Evolutionary conservation across 108 stramenopile species (phyloP), one percentile per base, ranked within the genome.

Genomic region (Cyclostephanos tholiformis): DNA sequence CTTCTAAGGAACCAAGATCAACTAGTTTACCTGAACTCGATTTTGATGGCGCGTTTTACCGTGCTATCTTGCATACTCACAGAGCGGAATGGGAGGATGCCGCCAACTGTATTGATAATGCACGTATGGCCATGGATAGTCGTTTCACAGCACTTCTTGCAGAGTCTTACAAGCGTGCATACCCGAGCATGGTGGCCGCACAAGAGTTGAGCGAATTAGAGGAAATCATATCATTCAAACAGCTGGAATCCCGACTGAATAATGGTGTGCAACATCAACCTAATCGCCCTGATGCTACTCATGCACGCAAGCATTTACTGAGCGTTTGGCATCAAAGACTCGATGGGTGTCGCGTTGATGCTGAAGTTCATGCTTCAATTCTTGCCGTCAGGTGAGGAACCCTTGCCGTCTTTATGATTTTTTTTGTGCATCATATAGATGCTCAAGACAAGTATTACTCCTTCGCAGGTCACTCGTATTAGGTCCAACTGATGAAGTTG

Each of bases 31-130:
- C 69, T 35, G 67, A 71, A 56, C 75, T 90, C 44, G 91, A 90
- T 55, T 96, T 93, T 62, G 97, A 98, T 68, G 96, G 95, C 8
- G 82, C 92, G n/a, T 98, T 98, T 75, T 94, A 90, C 69, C 87
- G 93, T 29, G 96, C 98, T 10, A 94, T 99, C 16, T 80, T 98
- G 49, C 88, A 94, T 55, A 81, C 98, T 64, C 92, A 97, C 53
- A 36, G 88, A 51, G 85, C 92, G 56, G 87, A 93, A 65, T 96
- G 95, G 95, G 69, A 69, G 17, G 65, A 78, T 46, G 92, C 91
- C 23, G 89, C 86, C 13, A 84, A 85, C 20, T 87, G 89, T 8
- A 96, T 96, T 69, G 92, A 96, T 79, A 84, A 82, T 10, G 95
- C 95, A 20, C 79, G 95, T 36, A 84, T 82, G 56, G 91, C 95